Percentiles rank a stretch among this genome's conserved stretches.
Conservation (phyloP, 257 asterid species). For the Hygrophila difformis region DNA sequence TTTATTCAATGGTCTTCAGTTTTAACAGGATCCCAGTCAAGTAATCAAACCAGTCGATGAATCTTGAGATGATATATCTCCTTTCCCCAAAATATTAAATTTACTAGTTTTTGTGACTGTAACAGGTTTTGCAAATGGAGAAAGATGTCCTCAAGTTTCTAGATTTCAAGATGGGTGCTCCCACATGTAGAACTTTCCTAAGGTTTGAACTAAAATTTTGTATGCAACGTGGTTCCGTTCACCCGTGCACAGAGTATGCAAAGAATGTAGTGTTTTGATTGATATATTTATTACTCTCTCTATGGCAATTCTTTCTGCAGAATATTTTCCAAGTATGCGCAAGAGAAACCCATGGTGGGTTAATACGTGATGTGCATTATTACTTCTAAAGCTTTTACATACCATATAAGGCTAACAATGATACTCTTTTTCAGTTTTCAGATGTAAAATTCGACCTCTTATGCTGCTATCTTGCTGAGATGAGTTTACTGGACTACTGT, state of each 20-base stretch:
- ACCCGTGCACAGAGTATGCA: no score
- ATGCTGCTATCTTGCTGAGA: constrained; percentile 66
- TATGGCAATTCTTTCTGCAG: background rate
- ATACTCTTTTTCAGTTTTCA: constrained; percentile 33
- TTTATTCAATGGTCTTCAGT: background rate
- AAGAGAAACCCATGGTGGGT: no score
- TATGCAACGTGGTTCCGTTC: no score
- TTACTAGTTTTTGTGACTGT: background rate
- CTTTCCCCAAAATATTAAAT: no score
- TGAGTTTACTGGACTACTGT: constrained; percentile 58
- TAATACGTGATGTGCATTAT: no score
- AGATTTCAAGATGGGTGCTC: constrained; percentile 54
- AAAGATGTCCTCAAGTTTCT: constrained; percentile 50
- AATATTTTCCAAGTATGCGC: background rate
- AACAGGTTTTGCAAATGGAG: constrained; percentile 67
- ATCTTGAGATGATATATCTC: no score
- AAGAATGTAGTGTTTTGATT: background rate
- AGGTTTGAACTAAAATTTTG: no score
- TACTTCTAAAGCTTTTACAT: no score
- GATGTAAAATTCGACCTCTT: constrained; percentile 44
- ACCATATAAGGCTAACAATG: no score
- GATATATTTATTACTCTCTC: background rate
- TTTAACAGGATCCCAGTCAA: no score
- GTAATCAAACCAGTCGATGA: no score
- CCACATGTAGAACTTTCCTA: constrained; percentile 69